Evolutionary conservation across 345 rosid genomes (phyloP).

Genomic region (Brassica carinata): DNA sequence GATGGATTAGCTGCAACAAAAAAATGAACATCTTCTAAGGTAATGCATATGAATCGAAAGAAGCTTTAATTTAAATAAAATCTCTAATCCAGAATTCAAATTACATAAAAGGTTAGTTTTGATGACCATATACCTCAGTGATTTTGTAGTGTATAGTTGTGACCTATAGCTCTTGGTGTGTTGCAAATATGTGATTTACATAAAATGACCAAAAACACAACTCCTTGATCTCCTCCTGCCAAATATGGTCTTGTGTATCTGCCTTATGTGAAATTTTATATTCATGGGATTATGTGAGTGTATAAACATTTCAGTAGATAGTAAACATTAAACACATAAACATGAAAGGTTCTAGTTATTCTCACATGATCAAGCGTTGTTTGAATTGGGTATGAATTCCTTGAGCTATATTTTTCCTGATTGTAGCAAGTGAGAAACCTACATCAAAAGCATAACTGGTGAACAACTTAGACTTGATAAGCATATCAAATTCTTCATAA

Average conservation of each 20-base stretch:
- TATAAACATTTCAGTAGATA: background rate
- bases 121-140: too few species aligned
- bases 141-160: too few species aligned
- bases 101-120: too few species aligned
- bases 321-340: background rate
- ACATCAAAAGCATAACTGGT: background rate
- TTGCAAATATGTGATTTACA: background rate
- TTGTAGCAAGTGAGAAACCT: background rate
- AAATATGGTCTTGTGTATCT: background rate
- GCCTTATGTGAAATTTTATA: background rate
- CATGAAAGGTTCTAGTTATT: background rate
- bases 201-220: background rate
- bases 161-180: background rate
- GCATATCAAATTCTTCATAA: too few species aligned
- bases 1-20: too few species aligned
- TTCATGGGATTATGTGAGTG: background rate
- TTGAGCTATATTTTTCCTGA: background rate
- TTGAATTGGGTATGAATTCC: background rate
- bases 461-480: background rate
- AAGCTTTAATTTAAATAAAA: too few species aligned
- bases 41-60: too few species aligned
- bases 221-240: background rate
- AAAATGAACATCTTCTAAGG: too few species aligned
- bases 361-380: background rate
- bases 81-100: too few species aligned